A percentile compares a stretch with the other conserved stretches of the same genome.
phyloP scores from a whole-genome alignment of 2,329 filamentous ascomycete genomes.

The Sporothrix schenckii region DNA sequence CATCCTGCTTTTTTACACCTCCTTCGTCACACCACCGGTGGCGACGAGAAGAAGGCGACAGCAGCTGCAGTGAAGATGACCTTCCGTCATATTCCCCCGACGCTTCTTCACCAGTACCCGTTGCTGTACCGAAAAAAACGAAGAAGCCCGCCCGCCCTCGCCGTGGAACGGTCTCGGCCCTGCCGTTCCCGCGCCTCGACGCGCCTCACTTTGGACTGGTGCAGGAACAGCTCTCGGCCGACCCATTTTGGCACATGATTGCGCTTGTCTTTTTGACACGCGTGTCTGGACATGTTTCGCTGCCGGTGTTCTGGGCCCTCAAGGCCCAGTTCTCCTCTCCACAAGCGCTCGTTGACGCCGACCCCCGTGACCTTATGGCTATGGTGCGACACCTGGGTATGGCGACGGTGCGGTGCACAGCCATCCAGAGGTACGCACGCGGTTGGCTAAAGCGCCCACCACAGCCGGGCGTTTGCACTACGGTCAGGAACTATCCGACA shows the following conservation, averaged over 20 bases:
- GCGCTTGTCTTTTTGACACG: conserved; percentile 84
- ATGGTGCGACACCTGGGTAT: conserved; percentile 74
- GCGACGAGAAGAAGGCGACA: too few relatives aligned
- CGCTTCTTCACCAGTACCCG: neutral
- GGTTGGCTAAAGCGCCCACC: conserved; percentile 70
- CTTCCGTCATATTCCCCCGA: neutral
- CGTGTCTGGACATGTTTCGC: conserved; percentile 71
- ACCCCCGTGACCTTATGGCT: conserved; percentile 56
- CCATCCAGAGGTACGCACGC: conserved; percentile 70
- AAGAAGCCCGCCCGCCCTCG: conserved; percentile 40
- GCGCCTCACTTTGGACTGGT: conserved; percentile 72
- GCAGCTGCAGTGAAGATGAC: neutral
- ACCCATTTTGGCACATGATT: conserved; percentile 79
- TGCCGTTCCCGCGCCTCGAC: conserved; percentile 69
- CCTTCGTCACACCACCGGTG: neutral
- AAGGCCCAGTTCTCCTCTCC: conserved; percentile 70
- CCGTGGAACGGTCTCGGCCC: conserved; percentile 56
- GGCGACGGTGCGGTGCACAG: conserved; percentile 65
- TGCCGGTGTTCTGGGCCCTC: conserved; percentile 73
- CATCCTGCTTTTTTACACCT: conserved; percentile 44
- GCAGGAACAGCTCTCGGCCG: conserved; percentile 74
- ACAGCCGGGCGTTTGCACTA: conserved; percentile 56
- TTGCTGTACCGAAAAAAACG: neutral
- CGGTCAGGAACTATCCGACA: conserved; percentile 53
- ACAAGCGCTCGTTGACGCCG: conserved; percentile 60